These are phyloP conservation scores for Chaetomium globosum DNA, from an alignment of 2,329 filamentous ascomycete species.

Conservation along the genomic window DNA sequence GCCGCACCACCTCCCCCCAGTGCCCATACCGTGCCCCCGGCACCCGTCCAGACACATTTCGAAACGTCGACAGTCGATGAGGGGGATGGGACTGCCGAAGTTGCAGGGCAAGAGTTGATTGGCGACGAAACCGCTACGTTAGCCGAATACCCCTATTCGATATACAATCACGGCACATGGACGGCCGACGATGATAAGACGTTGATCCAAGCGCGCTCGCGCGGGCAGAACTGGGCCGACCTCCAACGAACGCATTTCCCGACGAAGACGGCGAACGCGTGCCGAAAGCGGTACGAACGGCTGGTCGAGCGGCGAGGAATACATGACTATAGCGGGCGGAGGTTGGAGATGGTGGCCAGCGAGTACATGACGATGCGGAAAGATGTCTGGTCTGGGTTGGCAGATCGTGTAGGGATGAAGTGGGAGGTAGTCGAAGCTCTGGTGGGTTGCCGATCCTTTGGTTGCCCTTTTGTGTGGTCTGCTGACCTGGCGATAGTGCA, in stretches of 20 bases:
- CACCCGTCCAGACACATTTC: neutral
- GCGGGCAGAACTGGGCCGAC: conserved; percentile 35
- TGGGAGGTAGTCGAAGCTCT: conserved; percentile 35
- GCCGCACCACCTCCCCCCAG: neutral
- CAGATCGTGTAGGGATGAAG: conserved; percentile 32
- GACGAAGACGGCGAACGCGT: conserved; percentile 36
- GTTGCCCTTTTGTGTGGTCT: neutral
- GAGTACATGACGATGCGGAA: conserved; percentile 36
- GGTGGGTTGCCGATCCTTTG: conserved; percentile 18
- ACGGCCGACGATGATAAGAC: conserved; percentile 33
- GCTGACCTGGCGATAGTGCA: conserved; percentile 27
- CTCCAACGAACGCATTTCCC: conserved; percentile 35
- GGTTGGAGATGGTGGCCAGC: conserved; percentile 30
- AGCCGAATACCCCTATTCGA: conserved; percentile 31
- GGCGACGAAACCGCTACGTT: conserved; percentile 16
- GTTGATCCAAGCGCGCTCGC: conserved; percentile 32
- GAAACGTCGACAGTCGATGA: neutral
- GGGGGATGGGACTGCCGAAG: neutral
- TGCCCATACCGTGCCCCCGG: neutral
- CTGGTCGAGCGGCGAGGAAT: conserved; percentile 34
- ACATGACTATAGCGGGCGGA: conserved; percentile 29
- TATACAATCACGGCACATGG: conserved; percentile 37
- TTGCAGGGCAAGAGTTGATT: neutral
- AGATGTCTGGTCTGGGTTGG: conserved; percentile 34
- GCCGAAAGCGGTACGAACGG: conserved; percentile 37